A percentile compares a stretch with the other conserved stretches of the same genome.
Evolutionary conservation across 768 basidiomycete genomes (phyloP).

Genomic region (Rhodotorula sphaerocarpa): DNA sequence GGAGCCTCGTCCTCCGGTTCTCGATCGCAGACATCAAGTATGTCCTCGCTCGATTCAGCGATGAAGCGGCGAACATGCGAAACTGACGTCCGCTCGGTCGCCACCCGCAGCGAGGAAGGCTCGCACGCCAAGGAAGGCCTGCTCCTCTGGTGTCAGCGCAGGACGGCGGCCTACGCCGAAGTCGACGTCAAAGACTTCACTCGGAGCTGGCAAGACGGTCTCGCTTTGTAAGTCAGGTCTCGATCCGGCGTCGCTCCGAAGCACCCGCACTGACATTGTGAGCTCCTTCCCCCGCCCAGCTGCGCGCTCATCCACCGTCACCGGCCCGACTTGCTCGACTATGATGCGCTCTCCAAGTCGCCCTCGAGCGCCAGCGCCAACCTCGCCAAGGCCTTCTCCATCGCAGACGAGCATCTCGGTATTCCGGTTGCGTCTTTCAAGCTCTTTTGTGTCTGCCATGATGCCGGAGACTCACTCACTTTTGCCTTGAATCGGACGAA

Average conservation of each 20-base stretch:
- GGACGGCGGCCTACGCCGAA: constrained; percentile 81
- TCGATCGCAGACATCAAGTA: constrained; percentile 98
- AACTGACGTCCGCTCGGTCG: neutral
- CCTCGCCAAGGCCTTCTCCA: constrained; percentile 73
- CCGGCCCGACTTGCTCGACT: constrained; percentile 89
- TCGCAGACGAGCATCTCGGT: constrained; percentile 77
- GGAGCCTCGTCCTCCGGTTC: constrained; percentile 93
- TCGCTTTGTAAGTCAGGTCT: constrained; percentile 57
- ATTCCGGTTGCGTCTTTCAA: constrained; percentile 62
- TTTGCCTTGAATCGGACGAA: too few species aligned
- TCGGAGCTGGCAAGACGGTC: constrained; percentile 83
- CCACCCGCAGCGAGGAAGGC: constrained; percentile 74
- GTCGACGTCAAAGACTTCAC: constrained; percentile 93
- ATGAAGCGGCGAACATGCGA: too few species aligned
- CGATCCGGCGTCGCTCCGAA: too few species aligned
- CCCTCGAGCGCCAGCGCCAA: constrained; percentile 63
- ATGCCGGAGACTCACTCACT: neutral
- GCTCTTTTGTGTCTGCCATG: neutral
- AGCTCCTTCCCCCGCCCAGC: constrained; percentile 47
- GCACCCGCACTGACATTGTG: too few species aligned
- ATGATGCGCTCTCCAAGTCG: constrained; percentile 71
- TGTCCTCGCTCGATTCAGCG: constrained; percentile 41
- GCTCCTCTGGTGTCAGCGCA: constrained; percentile 94
- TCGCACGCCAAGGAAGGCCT: constrained; percentile 97
- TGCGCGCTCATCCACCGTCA: constrained; percentile 97